Evolutionary conservation across 179 eudicot species (phyloP), one percentile per base, ranked within the genome.

Genomic region (Silene coronaria): DNA sequence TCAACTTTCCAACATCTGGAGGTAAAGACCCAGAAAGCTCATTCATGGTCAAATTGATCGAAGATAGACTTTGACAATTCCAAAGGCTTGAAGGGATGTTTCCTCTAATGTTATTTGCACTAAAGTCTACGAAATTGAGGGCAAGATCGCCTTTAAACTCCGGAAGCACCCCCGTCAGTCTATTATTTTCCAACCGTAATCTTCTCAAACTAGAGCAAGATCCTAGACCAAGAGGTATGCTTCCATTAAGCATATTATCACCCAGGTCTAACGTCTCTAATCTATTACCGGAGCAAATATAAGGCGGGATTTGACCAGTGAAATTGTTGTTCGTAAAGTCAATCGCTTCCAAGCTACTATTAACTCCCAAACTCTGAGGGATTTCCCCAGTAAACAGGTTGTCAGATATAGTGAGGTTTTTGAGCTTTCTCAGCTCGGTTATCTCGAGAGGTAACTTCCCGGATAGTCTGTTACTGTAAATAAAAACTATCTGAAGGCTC

Each of bases 281-380:
- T 71, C 80, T 79, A 73, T 87, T 86, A 27, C 82, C 51, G 66
- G 74, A 82, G 76, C 93, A 91, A 72, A 93, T 80, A 65, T 80
- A 83, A 12, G 88, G 89, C 0, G 97, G 96, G 34, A 92, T 86
- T 75, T 79, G 79, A 46, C 93, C 91, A 2, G 81, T 76, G 78
- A 92, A 90, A 42, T 75, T 80, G 62, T 92, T 92, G 70, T 83
- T 82, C 0, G 96, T 87, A 77, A 92, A 81, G 21, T 92, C 97
- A 24, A 90, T 70, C 66, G 23, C 28, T 2, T 81, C 89, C 80
- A 92, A 82, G 63, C 75, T 87, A 46, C 85, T 73, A 74, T 89
- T 85, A 14, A 89, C 73, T 71, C 97, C 97, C 71, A 92, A 80
- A 55, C 71, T 74, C 27, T 71, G 87, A 70, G 97, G 97, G 78